Percentiles rank a stretch among this genome's conserved stretches.
phyloP scores from a whole-genome alignment of 352 stramenopile species.

The Phytophthora hybrid region DNA sequence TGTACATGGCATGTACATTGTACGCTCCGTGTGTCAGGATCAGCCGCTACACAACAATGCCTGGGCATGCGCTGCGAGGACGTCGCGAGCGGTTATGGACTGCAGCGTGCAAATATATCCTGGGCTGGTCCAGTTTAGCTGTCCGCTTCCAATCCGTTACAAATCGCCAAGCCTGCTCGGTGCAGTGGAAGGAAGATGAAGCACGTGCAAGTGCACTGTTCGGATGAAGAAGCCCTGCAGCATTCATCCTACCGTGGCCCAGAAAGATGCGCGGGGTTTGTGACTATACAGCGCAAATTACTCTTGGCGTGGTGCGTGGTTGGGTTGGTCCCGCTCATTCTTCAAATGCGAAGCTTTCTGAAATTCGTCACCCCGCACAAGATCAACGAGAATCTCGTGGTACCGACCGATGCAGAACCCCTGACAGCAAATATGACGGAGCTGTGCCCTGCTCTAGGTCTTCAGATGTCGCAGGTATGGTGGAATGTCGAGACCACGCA shows the following conservation, averaged over 20 bases:
- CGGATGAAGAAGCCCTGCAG: background rate
- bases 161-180: background rate
- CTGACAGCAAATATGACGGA: constrained; percentile 1
- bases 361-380: background rate
- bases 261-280: background rate
- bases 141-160: background rate
- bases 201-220: background rate
- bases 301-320: background rate
- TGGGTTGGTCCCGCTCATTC: background rate
- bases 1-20: too few species aligned
- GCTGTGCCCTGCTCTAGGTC: background rate
- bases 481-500: constrained; percentile 1
- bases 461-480: constrained; percentile 1
- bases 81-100: background rate
- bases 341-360: background rate
- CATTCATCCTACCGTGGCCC: background rate
- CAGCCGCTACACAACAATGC: too few species aligned
- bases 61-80: too few species aligned
- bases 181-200: background rate
- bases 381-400: background rate
- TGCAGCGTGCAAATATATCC: background rate
- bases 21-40: too few species aligned
- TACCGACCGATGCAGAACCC: background rate
- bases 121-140: background rate
- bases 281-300: background rate